A percentile compares a stretch with the other conserved stretches of the same genome.
These are phyloP conservation scores for Irpex lacteus DNA, from an alignment of 1,284 basidiomycete genomes.

Conservation along the genomic window DNA sequence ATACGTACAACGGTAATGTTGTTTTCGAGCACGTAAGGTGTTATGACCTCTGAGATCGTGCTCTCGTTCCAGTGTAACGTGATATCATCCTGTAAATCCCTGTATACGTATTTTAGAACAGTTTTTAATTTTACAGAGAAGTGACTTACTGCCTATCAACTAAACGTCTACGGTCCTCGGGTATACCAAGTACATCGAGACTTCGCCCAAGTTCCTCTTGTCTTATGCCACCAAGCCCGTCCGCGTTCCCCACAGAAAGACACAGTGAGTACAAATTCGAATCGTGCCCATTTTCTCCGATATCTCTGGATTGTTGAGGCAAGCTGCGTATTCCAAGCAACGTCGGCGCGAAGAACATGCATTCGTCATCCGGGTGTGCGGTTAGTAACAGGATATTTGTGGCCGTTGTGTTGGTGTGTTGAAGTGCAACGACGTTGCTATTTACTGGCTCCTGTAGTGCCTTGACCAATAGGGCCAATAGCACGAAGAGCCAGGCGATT, in stretches of 20 bases:
- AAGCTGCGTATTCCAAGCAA: conserved; percentile 48
- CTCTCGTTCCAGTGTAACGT: conserved; percentile 62
- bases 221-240: conserved; percentile 72
- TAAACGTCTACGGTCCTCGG: conserved; percentile 50
- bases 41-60: conserved; percentile 59
- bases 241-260: conserved; percentile 72
- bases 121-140: no score
- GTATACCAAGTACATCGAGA: conserved; percentile 72
- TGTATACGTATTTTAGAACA: conserved; percentile 25
- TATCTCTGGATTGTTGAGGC: conserved; percentile 7
- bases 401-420: not conserved
- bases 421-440: conserved; percentile 6
- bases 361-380: conserved; percentile 91
- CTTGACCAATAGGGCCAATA: conserved; percentile 13
- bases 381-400: conserved; percentile 64
- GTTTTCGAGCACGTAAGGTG: conserved; percentile 55
- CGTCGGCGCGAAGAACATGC: conserved; percentile 89
- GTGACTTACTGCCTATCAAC: no score
- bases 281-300: conserved; percentile 9
- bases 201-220: conserved; percentile 65
- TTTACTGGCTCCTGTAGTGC: conserved; percentile 11
- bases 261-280: conserved; percentile 51
- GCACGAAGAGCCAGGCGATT: conserved; percentile 11
- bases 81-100: conserved; percentile 80
- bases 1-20: conserved; percentile 61